phyloP scores from a whole-genome alignment of 768 basidiomycete species.

The Auricularia cornea region DNA sequence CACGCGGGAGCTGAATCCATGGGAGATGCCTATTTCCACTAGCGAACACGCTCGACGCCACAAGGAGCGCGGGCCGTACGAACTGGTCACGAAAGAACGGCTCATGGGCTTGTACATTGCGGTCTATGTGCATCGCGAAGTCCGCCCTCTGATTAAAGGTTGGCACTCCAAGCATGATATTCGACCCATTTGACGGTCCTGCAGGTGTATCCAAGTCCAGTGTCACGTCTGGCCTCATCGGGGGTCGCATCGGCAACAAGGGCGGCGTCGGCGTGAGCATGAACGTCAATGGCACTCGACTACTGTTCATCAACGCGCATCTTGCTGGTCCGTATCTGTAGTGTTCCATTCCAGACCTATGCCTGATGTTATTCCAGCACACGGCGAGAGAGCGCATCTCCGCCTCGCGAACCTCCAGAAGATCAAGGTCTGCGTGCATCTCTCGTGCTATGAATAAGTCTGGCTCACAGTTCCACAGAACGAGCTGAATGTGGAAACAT shows the following conservation, averaged over 20 bases:
- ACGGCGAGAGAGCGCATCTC: conserved; percentile 65
- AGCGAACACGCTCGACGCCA: background rate
- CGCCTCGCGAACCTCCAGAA: conserved; percentile 82
- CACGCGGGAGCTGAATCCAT: background rate
- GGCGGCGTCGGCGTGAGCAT: conserved; percentile 87
- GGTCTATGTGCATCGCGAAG: conserved; percentile 64
- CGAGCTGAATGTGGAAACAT: conserved; percentile 74
- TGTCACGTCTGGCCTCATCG: conserved; percentile 84
- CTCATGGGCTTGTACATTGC: conserved; percentile 85
- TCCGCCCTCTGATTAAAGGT: conserved; percentile 59
- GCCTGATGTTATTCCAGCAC: conserved; percentile 37
- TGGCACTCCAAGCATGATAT: background rate
- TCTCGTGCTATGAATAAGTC: background rate
- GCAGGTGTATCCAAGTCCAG: conserved; percentile 68
- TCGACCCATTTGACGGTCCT: background rate
- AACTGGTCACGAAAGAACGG: conserved; percentile 79
- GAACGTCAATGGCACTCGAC: conserved; percentile 69
- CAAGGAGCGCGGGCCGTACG: conserved; percentile 61
- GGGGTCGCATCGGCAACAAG: conserved; percentile 89
- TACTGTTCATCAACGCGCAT: conserved; percentile 88
- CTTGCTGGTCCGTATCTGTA: conserved; percentile 53
- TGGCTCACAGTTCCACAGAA: conserved; percentile 31
- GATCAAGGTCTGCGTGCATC: conserved; percentile 55
- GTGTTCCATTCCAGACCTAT: background rate
- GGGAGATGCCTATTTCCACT: background rate